Base-by-base conservation (phyloP, 352 stramenopile species). In the Phytophthora crassamura region DNA sequence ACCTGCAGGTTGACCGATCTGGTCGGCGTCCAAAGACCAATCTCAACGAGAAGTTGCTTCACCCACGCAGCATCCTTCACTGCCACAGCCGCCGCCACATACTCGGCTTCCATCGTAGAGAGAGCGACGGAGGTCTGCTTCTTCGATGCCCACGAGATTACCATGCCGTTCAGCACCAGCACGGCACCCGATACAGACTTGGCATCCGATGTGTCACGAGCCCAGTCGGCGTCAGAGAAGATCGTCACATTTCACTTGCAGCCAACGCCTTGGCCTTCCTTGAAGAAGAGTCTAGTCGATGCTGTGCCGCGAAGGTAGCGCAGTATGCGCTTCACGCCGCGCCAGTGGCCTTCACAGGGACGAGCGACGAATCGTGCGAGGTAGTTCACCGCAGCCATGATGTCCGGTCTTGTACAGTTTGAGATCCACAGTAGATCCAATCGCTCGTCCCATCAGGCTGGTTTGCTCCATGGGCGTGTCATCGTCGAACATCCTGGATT, bases 311-410 rank as follows among this genome's bases (percentile, higher is more conserved):
- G 25, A 7, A 51, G 43, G 28, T 39, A 51, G 43, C 28, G n/a
- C n/a, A n/a, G n/a, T n/a, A n/a, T n/a, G n/a, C n/a, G n/a, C 15
- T 51, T 51, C 43, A 51, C 43, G 12, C 22, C 43, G 36, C 11
- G 22, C 43, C 28, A 51, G 32, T 51, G 43, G 14, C 42, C 35
- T 16, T 50, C 10, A 35, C n/a, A n/a, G n/a, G 18, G 42, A 28
- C 20, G 42, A 18, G 43, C 43, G 3, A 56, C 48, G 30, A 57
- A 46, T 18, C 34, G 18, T 7, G 49, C 36, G 5, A 57, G 49
- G 30, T 30, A 57, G 36, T 57, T 57, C 20, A 57, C 49, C 7
- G 36, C 34, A 5, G 32, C 32, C 5, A 36, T 57, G 12, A 47
- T 57, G 18, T 57, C 49, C 7, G 49, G 49, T 1, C 36, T 34